phyloP scores from a whole-genome alignment of 352 stramenopile species.

The Pythium vanterpoolii region DNA sequence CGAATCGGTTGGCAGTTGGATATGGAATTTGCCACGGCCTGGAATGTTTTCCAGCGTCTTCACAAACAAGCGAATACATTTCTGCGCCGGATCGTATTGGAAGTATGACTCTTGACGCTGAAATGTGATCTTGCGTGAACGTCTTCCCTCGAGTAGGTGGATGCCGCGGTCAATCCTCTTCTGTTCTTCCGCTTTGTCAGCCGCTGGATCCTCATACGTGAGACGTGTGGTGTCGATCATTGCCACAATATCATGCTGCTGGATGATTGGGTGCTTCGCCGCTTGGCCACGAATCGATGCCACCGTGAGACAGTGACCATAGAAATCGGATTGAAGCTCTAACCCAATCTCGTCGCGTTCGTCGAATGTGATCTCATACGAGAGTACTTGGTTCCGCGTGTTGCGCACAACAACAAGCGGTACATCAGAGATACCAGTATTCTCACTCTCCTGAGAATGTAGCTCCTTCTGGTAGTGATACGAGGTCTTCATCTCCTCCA shows the following conservation, averaged over 20 bases:
- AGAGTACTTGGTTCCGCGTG: constrained; percentile 59
- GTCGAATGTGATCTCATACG: constrained; percentile 57
- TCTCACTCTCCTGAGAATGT: constrained; percentile 1
- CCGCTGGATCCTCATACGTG: constrained; percentile 21
- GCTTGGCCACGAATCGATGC: constrained; percentile 32
- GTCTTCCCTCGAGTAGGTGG: constrained; percentile 25
- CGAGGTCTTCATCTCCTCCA: constrained; percentile 42
- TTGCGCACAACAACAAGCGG: constrained; percentile 52
- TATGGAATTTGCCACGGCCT: constrained; percentile 26
- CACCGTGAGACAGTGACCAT: constrained; percentile 50
- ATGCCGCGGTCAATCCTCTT: constrained; percentile 27
- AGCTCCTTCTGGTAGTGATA: constrained; percentile 34
- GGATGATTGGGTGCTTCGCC: constrained; percentile 39
- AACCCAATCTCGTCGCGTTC: constrained; percentile 41
- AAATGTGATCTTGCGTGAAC: constrained; percentile 36
- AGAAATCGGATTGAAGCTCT: constrained; percentile 50
- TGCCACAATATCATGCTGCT: constrained; percentile 54
- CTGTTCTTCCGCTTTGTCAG: constrained; percentile 32
- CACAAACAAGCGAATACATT: constrained; percentile 32
- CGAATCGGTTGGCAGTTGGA: constrained; percentile 27
- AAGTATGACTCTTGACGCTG: constrained; percentile 54
- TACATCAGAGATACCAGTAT: constrained; percentile 17
- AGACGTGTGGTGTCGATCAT: constrained; percentile 34
- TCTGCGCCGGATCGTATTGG: constrained; percentile 28
- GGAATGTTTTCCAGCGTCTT: constrained; percentile 36